Evolutionary conservation across 2,329 filamentous ascomycete genomes (phyloP).

Genomic region (Fusarium temperatum): DNA sequence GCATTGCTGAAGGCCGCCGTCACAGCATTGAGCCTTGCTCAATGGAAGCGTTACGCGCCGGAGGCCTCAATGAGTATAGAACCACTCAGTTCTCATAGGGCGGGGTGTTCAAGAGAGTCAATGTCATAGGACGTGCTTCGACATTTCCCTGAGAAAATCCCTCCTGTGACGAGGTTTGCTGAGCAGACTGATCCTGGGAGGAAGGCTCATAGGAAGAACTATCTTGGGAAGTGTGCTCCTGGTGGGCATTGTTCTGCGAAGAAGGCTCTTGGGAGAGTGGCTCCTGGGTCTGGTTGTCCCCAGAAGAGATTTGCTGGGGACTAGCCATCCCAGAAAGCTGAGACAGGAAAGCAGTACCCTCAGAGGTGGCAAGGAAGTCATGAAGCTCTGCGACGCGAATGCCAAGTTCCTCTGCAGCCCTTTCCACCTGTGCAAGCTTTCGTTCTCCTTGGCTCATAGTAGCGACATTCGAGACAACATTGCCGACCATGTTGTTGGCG

Average conservation of each 20-base stretch:
- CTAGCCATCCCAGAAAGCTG: neutral
- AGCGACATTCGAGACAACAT: conserved; percentile 57
- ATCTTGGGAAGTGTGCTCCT: neutral
- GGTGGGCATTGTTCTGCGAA: neutral
- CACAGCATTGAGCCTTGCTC: neutral
- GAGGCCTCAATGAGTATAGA: neutral
- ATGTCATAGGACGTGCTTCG: neutral
- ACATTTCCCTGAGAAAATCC: neutral
- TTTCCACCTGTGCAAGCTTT: conserved; percentile 61
- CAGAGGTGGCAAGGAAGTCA: conserved; percentile 48
- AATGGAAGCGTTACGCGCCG: neutral
- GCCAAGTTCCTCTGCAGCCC: conserved; percentile 63
- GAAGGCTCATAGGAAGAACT: neutral
- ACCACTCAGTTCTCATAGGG: neutral
- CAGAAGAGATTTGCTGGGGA: conserved; percentile 2
- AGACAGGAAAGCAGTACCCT: conserved; percentile 27
- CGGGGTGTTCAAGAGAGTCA: neutral
- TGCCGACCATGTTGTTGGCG: conserved; percentile 40
- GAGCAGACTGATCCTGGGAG: neutral
- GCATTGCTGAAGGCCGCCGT: neutral
- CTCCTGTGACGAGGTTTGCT: neutral
- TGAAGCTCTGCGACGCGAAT: conserved; percentile 62
- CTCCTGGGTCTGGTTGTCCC: neutral
- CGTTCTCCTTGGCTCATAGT: conserved; percentile 55
- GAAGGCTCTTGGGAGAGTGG: neutral